Base-by-base conservation (phyloP, 371 early-diverging fungal species). In the Syncephalastrum monosporum region DNA sequence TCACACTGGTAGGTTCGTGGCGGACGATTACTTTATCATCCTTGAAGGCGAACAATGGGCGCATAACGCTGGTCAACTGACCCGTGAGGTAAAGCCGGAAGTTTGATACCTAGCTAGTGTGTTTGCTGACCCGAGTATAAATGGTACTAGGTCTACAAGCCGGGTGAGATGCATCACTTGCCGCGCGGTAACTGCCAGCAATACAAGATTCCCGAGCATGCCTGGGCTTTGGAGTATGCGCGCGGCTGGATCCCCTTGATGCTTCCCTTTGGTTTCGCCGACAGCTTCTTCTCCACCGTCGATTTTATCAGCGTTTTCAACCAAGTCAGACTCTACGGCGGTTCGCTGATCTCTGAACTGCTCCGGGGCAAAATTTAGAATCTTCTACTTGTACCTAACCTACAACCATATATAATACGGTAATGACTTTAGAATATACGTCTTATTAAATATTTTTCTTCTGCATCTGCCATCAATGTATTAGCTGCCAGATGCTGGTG, bases 11-110 rank as follows among this genome's bases (percentile, higher is more conserved):
- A 67, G 77, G 50, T 75, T 60, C 65, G 46, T 73, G 41, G 74
- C 81, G 25, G 82, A 82, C 60, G 82, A 82, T 59, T 82, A 82
- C 59, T 82, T 82, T 55, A 82, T 82, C 42, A 80, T 82, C 42
- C 52, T 82, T 23, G 78, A 76, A 49, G 82, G 82, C 56, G 82
- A 82, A 49, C 82, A 82, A 61, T 82, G 82, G 82, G 78, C 82
- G 41, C 69, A 68, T 55, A 49, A 60, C 42, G 64, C 82, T 46
- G 82, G 82, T 57, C 67, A 69, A 50, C 25, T 79, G 24, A 50
- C 53, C 14, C 67, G 71, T 14, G 62, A 65, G 53, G 76, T 75
- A 63, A 59, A 60, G 7, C 29, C 0, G 7, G 7, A 29, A 33
- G 6, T 33, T 10, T 33, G 6, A 12, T 33, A 33, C 12, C 38